These are phyloP conservation scores for Globisporangium orthogonon DNA, from an alignment of 352 stramenopile genomes.

Conservation along the genomic window DNA sequence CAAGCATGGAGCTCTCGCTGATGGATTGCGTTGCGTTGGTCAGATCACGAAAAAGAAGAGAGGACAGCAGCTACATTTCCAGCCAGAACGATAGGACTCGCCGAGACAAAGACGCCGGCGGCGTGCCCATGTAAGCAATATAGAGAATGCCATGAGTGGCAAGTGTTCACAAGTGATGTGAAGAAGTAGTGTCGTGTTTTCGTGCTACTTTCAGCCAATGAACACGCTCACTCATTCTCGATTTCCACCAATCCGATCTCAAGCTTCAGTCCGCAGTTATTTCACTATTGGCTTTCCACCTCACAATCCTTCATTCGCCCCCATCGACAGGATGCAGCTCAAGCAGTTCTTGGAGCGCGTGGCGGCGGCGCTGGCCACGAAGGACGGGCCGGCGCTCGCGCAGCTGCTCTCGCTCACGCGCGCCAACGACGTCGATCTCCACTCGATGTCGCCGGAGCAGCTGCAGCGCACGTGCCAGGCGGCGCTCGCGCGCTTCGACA, in stretches of 20 bases:
- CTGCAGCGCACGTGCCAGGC: slow-evolving; percentile 42
- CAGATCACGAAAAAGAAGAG: slow-evolving; percentile 32
- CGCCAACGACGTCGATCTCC: slow-evolving; percentile 29
- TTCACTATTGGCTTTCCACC: too few relatives aligned
- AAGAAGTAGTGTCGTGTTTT: too few relatives aligned
- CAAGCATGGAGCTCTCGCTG: not conserved
- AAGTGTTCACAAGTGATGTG: too few relatives aligned
- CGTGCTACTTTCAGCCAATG: too few relatives aligned
- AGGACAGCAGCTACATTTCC: slow-evolving; percentile 26
- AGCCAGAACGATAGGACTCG: slow-evolving; percentile 19
- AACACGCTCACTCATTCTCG: too few relatives aligned
- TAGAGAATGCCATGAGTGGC: too few relatives aligned
- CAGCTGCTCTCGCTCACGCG: slow-evolving; percentile 42
- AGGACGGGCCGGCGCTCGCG: slow-evolving; percentile 46
- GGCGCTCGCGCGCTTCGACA: slow-evolving; percentile 49
- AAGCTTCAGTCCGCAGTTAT: too few relatives aligned
- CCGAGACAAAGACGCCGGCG: too few relatives aligned
- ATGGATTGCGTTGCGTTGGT: not conserved
- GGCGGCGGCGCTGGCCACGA: slow-evolving; percentile 31
- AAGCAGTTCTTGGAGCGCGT: slow-evolving; percentile 57
- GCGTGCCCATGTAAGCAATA: too few relatives aligned
- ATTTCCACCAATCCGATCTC: too few relatives aligned
- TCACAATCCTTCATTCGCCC: too few relatives aligned
- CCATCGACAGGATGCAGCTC: slow-evolving; percentile 39
- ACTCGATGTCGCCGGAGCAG: slow-evolving; percentile 36